Evolutionary conservation across 2,329 filamentous ascomycete genomes (phyloP), one percentile per base, ranked within the genome.

Genomic region (Aspergillus thermomutatus): DNA sequence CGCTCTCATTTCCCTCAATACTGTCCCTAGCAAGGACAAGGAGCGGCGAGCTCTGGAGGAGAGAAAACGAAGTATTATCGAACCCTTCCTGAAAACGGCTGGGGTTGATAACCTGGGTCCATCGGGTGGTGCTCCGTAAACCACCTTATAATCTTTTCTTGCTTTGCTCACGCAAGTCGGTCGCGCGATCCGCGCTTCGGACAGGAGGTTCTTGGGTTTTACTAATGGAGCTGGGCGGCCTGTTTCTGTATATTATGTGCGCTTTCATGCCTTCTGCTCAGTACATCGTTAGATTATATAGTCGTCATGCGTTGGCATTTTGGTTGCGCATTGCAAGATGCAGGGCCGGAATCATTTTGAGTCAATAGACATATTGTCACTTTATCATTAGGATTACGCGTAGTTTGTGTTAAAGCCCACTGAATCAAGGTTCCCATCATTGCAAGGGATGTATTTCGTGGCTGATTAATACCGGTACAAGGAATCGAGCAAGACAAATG

Each of bases 51-150:
- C 77, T 0, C 72, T 80, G 14, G 85, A 87, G 60, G 89, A 89
- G 56, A 83, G 83, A 69, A 88, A 86, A 77, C 80, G 81, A 55
- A 81, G 81, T 9, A 74, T 92, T 11, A 69, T 95, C 28, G 89
- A 92, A 69, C 76, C 91, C 27, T 95, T 95, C 62, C 68, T 91
- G 57, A 78, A 74, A 49, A 71, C 71, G 50, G 67, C 70, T 50
- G 69, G 66, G 1, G 71, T 72, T 7, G 71, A 74, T 63, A 67
- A 67, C 57, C 57, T 62, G 19, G 71, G 70, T 1, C 67, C 70
- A n/a, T 73, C 69, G 5, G 69, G 71, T 14, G 68, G 70, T 34
- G 59, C 59, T 49, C 34, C 52, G 23, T 64, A 27, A 63, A 23
- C 23, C 23, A 8, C 17, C 21, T n/a, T 28, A 49, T 49, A 19